phyloP scores from a whole-genome alignment of 75 land plant species.

The Isoetes taiwanensis region DNA sequence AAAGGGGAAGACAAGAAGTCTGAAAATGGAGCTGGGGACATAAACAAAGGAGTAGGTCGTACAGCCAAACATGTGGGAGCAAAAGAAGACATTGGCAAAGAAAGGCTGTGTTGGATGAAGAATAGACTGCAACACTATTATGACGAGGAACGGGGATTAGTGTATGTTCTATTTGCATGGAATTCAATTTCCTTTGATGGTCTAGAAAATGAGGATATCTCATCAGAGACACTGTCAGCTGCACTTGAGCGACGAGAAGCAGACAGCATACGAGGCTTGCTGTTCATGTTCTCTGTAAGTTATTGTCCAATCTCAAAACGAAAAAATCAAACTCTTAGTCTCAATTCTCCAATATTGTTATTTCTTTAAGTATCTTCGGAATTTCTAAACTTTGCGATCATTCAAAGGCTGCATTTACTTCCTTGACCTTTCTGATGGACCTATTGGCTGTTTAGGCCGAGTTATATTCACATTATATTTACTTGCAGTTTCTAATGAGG shows the following conservation, averaged over 20 bases:
- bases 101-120: slow-evolving; percentile 3
- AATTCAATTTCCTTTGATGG: slow-evolving; percentile 13
- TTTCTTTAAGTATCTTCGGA: slow-evolving; percentile 5
- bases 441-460: no score
- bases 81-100: no score
- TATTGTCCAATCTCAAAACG: no score
- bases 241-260: slow-evolving; percentile 33
- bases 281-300: slow-evolving; percentile 65
- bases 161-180: slow-evolving; percentile 53
- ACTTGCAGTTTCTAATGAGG: no score
- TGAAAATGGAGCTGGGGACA: slow-evolving; percentile 3
- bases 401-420: no score
- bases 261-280: slow-evolving; percentile 34
- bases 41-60: slow-evolving; percentile 8
- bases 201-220: slow-evolving; percentile 9
- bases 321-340: no score
- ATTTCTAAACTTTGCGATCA: neutral
- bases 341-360: no score
- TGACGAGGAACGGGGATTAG: slow-evolving; percentile 64
- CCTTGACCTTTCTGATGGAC: no score
- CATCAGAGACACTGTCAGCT: slow-evolving; percentile 3
- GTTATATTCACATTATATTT: no score
- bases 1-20: neutral
- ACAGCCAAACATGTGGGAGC: neutral
- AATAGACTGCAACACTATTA: slow-evolving; percentile 42